These are phyloP conservation scores for Sporobolomyces phaffii DNA, from an alignment of 768 basidiomycete species.

Conservation along the genomic window DNA sequence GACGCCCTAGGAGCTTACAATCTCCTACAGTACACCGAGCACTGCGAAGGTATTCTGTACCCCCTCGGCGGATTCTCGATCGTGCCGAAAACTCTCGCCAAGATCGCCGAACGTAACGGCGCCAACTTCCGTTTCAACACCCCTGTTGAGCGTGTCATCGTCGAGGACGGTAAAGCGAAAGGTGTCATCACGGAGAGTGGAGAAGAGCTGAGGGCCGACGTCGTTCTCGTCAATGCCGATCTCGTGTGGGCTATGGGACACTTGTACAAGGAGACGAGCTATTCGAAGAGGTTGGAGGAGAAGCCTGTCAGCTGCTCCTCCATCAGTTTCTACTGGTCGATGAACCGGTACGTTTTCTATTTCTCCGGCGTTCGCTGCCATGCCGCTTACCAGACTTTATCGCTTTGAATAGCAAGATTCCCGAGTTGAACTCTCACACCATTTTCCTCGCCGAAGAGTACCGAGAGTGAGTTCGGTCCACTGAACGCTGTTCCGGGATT, in stretches of 20 bases:
- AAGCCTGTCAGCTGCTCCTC: slow-evolving; percentile 46
- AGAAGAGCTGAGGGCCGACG: slow-evolving; percentile 33
- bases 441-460: slow-evolving; percentile 51
- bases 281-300: slow-evolving; percentile 33
- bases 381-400: no score
- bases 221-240: slow-evolving; percentile 50
- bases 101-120: slow-evolving; percentile 45
- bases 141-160: slow-evolving; percentile 46
- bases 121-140: slow-evolving; percentile 47
- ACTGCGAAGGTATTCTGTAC: slow-evolving; percentile 47
- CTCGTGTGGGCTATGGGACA: slow-evolving; percentile 49
- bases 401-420: slow-evolving; percentile 19
- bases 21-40: slow-evolving; percentile 50
- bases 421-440: slow-evolving; percentile 48
- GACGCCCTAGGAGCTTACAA: slow-evolving; percentile 50
- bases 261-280: slow-evolving; percentile 43
- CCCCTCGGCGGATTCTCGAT: slow-evolving; percentile 42
- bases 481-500: no score
- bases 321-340: slow-evolving; percentile 51
- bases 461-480: slow-evolving; percentile 46
- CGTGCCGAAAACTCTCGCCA: slow-evolving; percentile 46
- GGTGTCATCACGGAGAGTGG: slow-evolving; percentile 46
- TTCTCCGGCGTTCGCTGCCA: no score
- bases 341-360: slow-evolving; percentile 44
- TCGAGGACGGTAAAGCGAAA: slow-evolving; percentile 42